A percentile compares a stretch with the other conserved stretches of the same genome.
Conservation (phyloP, 768 basidiomycete genomes). For the Lyophyllum atratum region DNA sequence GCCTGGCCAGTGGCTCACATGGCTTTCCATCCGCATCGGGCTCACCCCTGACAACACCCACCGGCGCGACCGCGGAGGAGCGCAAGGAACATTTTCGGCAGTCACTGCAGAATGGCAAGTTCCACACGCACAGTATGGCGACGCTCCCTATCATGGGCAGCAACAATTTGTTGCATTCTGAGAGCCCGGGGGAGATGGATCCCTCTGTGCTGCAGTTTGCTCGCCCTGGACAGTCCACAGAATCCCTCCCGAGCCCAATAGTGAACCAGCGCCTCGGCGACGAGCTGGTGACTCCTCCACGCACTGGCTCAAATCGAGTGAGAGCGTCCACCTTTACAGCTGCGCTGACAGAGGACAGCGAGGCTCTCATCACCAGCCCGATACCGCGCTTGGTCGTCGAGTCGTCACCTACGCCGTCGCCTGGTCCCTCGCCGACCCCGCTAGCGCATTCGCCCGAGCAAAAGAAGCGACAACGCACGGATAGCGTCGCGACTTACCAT, state of each 20-base stretch:
- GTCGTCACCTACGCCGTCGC: neutral
- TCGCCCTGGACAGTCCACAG: conserved; percentile 76
- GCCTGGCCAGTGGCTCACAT: conserved; percentile 34
- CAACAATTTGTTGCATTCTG: conserved; percentile 24
- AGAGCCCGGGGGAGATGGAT: conserved; percentile 62
- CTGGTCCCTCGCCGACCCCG: neutral
- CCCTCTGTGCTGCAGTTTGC: conserved; percentile 76
- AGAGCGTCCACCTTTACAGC: conserved; percentile 17
- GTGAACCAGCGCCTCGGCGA: conserved; percentile 20
- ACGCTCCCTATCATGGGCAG: conserved; percentile 33
- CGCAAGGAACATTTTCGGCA: conserved; percentile 20
- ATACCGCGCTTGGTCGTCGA: conserved; percentile 18
- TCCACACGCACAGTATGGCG: conserved; percentile 33
- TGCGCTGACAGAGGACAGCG: conserved; percentile 9
- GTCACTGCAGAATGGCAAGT: conserved; percentile 19
- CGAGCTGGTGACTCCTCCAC: conserved; percentile 36
- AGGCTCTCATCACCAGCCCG: conserved; percentile 1
- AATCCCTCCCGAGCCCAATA: conserved; percentile 51
- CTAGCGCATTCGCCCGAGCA: neutral
- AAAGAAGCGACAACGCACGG: conserved; percentile 37
- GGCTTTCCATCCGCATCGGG: conserved; percentile 6
- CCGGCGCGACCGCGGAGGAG: conserved; percentile 21
- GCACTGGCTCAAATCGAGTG: conserved; percentile 5
- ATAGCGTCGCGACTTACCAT: conserved; percentile 66
- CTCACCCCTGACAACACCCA: conserved; percentile 27